Conservation (phyloP, 345 rosid genomes). For the Murraya paniculata region DNA sequence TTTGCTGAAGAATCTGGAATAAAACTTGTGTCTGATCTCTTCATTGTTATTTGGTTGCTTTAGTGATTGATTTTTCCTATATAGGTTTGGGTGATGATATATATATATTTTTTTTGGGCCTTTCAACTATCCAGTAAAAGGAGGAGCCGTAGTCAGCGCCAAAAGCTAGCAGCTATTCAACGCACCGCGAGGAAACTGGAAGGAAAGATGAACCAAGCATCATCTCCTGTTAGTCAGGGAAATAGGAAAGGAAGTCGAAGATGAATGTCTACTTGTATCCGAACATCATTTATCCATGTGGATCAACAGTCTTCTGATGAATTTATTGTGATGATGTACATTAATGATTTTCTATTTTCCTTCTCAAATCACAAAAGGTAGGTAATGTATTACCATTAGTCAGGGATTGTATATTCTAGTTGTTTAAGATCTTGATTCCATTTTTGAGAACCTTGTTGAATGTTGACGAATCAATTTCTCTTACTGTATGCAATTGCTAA, state of each 20-base stretch:
- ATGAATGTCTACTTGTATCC: conserved; percentile 19
- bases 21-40: not conserved
- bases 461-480: not conserved
- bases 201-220: conserved; percentile 34
- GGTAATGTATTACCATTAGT: not conserved
- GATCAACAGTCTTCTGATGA: not conserved
- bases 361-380: not conserved
- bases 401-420: not conserved
- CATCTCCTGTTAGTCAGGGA: conserved; percentile 28
- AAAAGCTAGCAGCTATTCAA: conserved; percentile 54
- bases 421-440: not conserved
- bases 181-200: conserved; percentile 62
- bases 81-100: not conserved
- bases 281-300: not conserved
- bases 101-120: not conserved
- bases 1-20: not conserved
- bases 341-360: not conserved
- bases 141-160: conserved; percentile 46
- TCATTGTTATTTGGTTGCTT: not conserved
- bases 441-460: not conserved
- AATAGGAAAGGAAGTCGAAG: conserved; percentile 43
- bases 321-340: not conserved
- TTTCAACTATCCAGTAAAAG: conserved; percentile 44
- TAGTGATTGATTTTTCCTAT: not conserved
- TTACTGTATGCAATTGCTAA: not conserved